phyloP scores from a whole-genome alignment of 2,329 filamentous ascomycete genomes.

The Sporothrix dimorphospora region DNA sequence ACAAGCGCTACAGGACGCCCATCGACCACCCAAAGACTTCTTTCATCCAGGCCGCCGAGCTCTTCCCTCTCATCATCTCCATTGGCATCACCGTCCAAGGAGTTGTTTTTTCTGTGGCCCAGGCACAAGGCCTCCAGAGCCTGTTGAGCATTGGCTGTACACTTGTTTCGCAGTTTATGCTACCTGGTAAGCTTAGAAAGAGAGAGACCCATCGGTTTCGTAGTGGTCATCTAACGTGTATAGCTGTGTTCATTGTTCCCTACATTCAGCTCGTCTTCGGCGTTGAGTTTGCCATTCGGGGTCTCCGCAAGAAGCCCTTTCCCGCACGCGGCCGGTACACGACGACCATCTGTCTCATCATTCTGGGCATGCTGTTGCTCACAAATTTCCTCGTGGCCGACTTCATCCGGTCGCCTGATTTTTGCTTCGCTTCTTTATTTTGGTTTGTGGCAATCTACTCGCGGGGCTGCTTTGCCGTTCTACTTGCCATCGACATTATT shows the following conservation, averaged over 20 bases:
- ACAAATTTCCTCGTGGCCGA: slow-evolving; percentile 62
- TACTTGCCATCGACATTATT: slow-evolving; percentile 54
- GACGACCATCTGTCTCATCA: slow-evolving; percentile 58
- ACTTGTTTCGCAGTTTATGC: slow-evolving; percentile 59
- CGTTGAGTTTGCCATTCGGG: slow-evolving; percentile 61
- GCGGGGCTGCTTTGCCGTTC: slow-evolving; percentile 57
- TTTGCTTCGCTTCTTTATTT: slow-evolving; percentile 69
- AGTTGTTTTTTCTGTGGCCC: slow-evolving; percentile 59
- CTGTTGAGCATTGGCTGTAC: slow-evolving; percentile 58
- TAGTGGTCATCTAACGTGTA: background rate
- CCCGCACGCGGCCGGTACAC: slow-evolving; percentile 62
- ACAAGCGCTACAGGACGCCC: slow-evolving; percentile 47
- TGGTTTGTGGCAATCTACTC: slow-evolving; percentile 68
- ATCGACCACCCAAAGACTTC: slow-evolving; percentile 40
- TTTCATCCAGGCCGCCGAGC: slow-evolving; percentile 52
- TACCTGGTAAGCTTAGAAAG: slow-evolving; percentile 56
- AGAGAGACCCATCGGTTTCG: background rate
- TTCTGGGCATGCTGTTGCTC: slow-evolving; percentile 56
- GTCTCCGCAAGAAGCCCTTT: slow-evolving; percentile 59
- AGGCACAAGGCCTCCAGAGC: slow-evolving; percentile 57
- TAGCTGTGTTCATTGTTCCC: slow-evolving; percentile 68
- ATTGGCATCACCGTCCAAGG: slow-evolving; percentile 62
- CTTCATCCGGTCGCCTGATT: slow-evolving; percentile 57
- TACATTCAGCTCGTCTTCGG: slow-evolving; percentile 68
- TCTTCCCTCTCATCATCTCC: slow-evolving; percentile 60